phyloP scores from a whole-genome alignment of 305 asterid species.

The Euphrasia arctica region DNA sequence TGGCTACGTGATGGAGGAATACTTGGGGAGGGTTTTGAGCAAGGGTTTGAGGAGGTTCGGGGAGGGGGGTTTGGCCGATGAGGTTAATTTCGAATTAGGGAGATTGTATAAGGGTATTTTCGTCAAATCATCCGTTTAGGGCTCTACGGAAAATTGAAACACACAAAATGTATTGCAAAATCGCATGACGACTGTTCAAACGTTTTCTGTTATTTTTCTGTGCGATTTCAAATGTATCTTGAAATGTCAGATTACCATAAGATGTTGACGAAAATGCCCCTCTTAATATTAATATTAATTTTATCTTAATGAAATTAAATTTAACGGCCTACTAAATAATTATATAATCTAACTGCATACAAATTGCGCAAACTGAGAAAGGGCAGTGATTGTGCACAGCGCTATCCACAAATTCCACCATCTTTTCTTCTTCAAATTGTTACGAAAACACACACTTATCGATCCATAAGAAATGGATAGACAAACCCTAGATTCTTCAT shows the following conservation, averaged over 20 bases:
- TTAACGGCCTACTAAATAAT: not conserved
- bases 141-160: no score
- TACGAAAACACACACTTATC: not conserved
- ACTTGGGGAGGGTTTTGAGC: slow-evolving; percentile 68
- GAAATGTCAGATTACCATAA: slow-evolving; percentile 11
- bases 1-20: slow-evolving; percentile 62
- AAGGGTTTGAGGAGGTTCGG: slow-evolving; percentile 75
- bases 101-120: slow-evolving; percentile 42
- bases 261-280: slow-evolving; percentile 21
- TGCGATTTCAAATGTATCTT: slow-evolving; percentile 21
- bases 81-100: slow-evolving; percentile 54
- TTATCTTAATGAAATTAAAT: not conserved
- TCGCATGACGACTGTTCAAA: no score
- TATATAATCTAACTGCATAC: slow-evolving; percentile 24
- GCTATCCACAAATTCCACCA: slow-evolving; percentile 21
- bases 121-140: slow-evolving; percentile 27
- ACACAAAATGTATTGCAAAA: no score
- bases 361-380: slow-evolving; percentile 25
- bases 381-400: slow-evolving; percentile 28
- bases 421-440: slow-evolving; percentile 1
- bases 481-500: slow-evolving; percentile 78
- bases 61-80: slow-evolving; percentile 58
- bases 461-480: slow-evolving; percentile 43
- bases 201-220: not conserved
- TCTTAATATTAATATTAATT: no score